Evolutionary conservation across 2,329 filamentous ascomycete genomes (phyloP).

Genomic region (Hymenoscyphus scutula): DNA sequence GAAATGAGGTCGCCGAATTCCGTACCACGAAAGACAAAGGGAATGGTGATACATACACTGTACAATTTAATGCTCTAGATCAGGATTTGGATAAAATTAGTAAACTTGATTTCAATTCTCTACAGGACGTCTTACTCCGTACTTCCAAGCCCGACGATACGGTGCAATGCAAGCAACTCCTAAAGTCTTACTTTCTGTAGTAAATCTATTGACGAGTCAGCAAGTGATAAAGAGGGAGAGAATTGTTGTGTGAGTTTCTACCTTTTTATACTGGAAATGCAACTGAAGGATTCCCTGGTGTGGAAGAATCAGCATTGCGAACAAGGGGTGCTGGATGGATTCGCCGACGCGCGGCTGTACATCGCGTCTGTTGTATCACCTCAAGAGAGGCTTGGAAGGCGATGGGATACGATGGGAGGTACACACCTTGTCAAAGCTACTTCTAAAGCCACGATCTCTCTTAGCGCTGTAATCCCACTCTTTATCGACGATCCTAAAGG

Average conservation of each 20-base stretch:
- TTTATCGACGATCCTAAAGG: slow-evolving; percentile 94
- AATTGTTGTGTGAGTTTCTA: slow-evolving; percentile 41
- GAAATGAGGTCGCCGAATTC: slow-evolving; percentile 11
- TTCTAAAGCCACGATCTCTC: slow-evolving; percentile 89
- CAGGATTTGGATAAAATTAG: slow-evolving; percentile 26
- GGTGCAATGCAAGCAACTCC: slow-evolving; percentile 7
- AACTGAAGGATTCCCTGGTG: slow-evolving; percentile 87
- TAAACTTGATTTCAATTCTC: slow-evolving; percentile 17
- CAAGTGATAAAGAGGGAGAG: slow-evolving; percentile 11
- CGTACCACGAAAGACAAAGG: slow-evolving; percentile 19
- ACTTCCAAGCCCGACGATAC: slow-evolving; percentile 21
- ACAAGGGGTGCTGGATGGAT: slow-evolving; percentile 16
- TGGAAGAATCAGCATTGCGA: slow-evolving; percentile 35
- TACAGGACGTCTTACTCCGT: slow-evolving; percentile 25
- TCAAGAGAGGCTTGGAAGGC: slow-evolving; percentile 4
- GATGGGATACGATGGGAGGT: too few relatives aligned
- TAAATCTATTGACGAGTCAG: slow-evolving; percentile 45
- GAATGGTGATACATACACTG: slow-evolving; percentile 20
- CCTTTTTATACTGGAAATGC: slow-evolving; percentile 99
- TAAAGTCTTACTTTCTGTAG: slow-evolving; percentile 49
- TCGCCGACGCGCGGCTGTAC: slow-evolving; percentile 14
- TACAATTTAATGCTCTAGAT: slow-evolving; percentile 27
- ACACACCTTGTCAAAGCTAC: slow-evolving; percentile 93
- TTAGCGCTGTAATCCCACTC: slow-evolving; percentile 99
- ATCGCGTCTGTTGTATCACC: background rate